Evolutionary conservation across 1,284 basidiomycete genomes (phyloP), one percentile per base, ranked within the genome.

Genomic region (Exsudoporus floridanus): DNA sequence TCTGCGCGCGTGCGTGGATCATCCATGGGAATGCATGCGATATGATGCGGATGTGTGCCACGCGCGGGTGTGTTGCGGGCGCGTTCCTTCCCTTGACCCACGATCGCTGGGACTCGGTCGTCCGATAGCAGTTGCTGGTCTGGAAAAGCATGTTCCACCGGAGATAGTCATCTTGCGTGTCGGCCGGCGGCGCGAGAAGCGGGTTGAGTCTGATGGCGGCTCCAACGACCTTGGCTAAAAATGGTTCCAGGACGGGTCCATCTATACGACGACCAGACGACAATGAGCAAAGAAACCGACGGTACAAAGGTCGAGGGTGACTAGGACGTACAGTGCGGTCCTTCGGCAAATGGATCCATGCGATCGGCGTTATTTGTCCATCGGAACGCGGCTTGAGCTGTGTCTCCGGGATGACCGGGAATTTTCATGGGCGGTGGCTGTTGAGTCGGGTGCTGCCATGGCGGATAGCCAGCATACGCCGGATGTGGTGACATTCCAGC

Each of bases 111-210:
- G 65, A 57, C 53, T 89, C 87, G 27, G 70, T 77, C 3, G 85
- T 86, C 49, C 81, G 80, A 57, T 81, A 81, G 49, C 83, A 83
- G 57, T 79, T 77, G 43, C 74, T 77, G 3, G 85, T 78, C 6
- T 74, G 72, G 68, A 83, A 88, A 46, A 86, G 75, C 83, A 90
- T 86, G 70, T 86, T 86, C 86, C 88, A 90, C 49, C 77, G 80
- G 35, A 90, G 71, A 62, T 80, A 79, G 13, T 76, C 73, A 2
- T 79, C 76, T 21, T 70, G 70, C 5, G 73, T 73, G 12, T 84
- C 81, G 1, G 72, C 58, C 7, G 76, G 69, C 0, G 82, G 81
- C 5, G 69, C 60, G 7, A 89, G 71, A 31, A 89, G 74, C 0
- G 88, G 86, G 62, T 89, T 88, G 18, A 90, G 56, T 46, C 70